A percentile compares a stretch with the other conserved stretches of the same genome.
Evolutionary conservation across 139 green algal species (phyloP).

Genomic region (Mesostigma viride): DNA sequence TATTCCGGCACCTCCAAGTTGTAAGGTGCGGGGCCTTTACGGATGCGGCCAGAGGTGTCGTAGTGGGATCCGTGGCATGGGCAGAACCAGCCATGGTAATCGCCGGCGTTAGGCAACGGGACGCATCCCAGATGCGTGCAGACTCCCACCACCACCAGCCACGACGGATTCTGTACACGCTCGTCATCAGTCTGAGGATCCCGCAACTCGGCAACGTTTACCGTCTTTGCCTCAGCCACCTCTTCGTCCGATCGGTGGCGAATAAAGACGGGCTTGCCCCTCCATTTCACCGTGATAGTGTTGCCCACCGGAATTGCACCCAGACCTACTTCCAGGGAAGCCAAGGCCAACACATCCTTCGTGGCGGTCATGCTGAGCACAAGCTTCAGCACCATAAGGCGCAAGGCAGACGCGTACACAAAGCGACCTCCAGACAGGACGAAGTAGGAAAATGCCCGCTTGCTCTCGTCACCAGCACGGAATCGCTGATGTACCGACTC

Average conservation of each 20-base stretch:
- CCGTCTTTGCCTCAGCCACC: constrained; percentile 58
- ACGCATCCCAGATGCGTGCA: constrained; percentile 99
- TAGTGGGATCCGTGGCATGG: constrained; percentile 92
- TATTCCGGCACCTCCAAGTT: constrained; percentile 94
- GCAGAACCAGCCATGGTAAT: constrained; percentile 97
- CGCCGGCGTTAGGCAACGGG: constrained; percentile 88
- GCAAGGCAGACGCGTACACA: constrained; percentile 88
- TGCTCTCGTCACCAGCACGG: constrained; percentile 62
- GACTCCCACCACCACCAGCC: constrained; percentile 93
- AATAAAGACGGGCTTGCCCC: constrained; percentile 98
- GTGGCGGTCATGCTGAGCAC: constrained; percentile 77
- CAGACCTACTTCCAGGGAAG: constrained; percentile 57
- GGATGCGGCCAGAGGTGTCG: constrained; percentile 83
- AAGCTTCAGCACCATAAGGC: constrained; percentile 93
- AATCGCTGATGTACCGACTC: constrained; percentile 66
- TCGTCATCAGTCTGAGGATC: constrained; percentile 61
- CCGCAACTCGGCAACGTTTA: constrained; percentile 63
- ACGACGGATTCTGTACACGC: constrained; percentile 52
- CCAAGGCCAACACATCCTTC: constrained; percentile 56
- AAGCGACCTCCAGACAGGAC: constrained; percentile 95
- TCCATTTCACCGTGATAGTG: constrained; percentile 97
- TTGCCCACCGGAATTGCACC: constrained; percentile 66
- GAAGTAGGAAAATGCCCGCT: constrained; percentile 91
- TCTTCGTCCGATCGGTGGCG: constrained; percentile 67
- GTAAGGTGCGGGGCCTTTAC: constrained; percentile 90